phyloP scores from a whole-genome alignment of 768 basidiomycete species.

The Suillus fuscotomentosus region DNA sequence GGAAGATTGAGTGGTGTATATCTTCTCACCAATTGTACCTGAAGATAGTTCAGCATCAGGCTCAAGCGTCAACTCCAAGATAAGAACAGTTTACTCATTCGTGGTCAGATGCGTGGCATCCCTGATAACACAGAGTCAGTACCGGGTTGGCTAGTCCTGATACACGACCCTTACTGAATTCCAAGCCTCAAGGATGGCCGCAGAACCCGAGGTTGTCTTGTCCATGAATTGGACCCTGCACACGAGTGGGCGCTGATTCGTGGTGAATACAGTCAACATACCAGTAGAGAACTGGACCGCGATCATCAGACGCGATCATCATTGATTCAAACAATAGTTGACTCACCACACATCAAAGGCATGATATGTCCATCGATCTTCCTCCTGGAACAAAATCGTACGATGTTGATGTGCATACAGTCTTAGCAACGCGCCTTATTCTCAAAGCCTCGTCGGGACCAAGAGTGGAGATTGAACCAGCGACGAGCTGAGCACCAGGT shows the following conservation, averaged over 20 bases:
- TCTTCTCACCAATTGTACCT: slow-evolving; percentile 6
- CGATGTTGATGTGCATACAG: not conserved
- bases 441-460: slow-evolving; percentile 48
- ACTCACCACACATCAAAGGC: slow-evolving; percentile 63
- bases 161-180: slow-evolving; percentile 43
- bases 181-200: slow-evolving; percentile 68
- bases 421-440: slow-evolving; percentile 37
- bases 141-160: not conserved
- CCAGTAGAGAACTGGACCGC: slow-evolving; percentile 47
- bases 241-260: not conserved
- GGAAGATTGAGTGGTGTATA: not conserved
- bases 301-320: not conserved
- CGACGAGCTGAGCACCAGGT: slow-evolving; percentile 55
- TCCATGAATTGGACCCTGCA: slow-evolving; percentile 70
- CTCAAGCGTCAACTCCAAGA: not conserved
- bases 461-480: slow-evolving; percentile 38
- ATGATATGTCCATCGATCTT: slow-evolving; percentile 65
- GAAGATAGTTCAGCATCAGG: not conserved
- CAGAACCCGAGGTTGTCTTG: slow-evolving; percentile 60
- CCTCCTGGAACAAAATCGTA: slow-evolving; percentile 22
- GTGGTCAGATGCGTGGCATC: slow-evolving; percentile 57
- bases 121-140: slow-evolving; percentile 28
- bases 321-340: not conserved
- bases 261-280: slow-evolving; percentile 19
- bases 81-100: slow-evolving; percentile 44